phyloP scores from a whole-genome alignment of 2,329 filamentous ascomycete species.

The Epichloe elymi region DNA sequence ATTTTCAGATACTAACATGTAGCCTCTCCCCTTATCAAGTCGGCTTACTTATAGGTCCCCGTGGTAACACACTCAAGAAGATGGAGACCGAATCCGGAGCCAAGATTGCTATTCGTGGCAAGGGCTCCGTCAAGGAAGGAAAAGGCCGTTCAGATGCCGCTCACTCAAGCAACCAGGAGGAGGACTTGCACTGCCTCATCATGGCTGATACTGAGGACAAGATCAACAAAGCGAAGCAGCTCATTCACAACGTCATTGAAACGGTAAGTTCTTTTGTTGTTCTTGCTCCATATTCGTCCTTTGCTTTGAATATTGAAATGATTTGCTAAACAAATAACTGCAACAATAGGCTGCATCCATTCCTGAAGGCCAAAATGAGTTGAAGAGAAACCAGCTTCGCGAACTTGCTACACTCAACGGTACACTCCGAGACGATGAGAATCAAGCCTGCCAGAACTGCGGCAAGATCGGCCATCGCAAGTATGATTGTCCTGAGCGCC shows the following conservation, averaged over 20 bases:
- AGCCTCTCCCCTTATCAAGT: conserved; percentile 82
- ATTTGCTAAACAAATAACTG: conserved; percentile 11
- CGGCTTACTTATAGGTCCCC: conserved; percentile 98
- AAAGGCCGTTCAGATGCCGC: conserved; percentile 97
- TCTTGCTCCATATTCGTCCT: neutral
- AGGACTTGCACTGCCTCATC: conserved; percentile 96
- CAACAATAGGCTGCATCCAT: conserved; percentile 76
- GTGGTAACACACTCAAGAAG: conserved; percentile 99
- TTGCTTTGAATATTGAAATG: neutral
- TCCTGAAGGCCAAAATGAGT: conserved; percentile 94
- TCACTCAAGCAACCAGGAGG: conserved; percentile 99
- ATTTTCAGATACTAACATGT: conserved; percentile 67
- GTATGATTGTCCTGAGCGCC: conserved; percentile 94
- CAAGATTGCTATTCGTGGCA: conserved; percentile 98
- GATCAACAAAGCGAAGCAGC: conserved; percentile 96
- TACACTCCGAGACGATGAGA: conserved; percentile 96
- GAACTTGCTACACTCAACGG: conserved; percentile 97
- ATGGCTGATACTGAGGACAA: conserved; percentile 99
- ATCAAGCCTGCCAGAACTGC: conserved; percentile 98
- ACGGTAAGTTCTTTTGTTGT: conserved; percentile 50
- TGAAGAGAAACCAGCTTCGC: conserved; percentile 96
- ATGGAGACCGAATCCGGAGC: conserved; percentile 96
- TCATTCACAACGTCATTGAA: conserved; percentile 98
- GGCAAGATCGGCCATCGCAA: conserved; percentile 98
- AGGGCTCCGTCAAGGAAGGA: conserved; percentile 98